These are phyloP conservation scores for Tetracladium setigerum DNA, from an alignment of 495 filamentous ascomycete genomes.

Conservation along the genomic window DNA sequence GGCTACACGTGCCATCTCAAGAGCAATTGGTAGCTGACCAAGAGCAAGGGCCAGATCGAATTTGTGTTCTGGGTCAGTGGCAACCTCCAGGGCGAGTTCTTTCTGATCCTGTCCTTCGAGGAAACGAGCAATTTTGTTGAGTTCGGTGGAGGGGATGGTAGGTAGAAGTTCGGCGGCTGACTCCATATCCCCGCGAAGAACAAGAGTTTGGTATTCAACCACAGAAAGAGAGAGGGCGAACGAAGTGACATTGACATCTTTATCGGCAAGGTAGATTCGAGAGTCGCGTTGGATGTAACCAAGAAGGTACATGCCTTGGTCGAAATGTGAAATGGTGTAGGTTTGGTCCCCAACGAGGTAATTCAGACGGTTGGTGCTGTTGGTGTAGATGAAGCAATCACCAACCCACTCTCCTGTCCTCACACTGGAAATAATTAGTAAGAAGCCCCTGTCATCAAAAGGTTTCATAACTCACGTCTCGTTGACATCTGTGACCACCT, in stretches of 20 bases:
- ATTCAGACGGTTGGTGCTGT: conserved; percentile 92
- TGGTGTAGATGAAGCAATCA: conserved; percentile 98
- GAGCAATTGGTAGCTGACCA: conserved; percentile 73
- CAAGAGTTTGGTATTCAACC: conserved; percentile 93
- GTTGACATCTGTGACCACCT: conserved; percentile 89
- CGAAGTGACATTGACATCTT: conserved; percentile 85
- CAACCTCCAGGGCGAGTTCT: conserved; percentile 90
- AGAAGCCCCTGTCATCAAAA: neutral
- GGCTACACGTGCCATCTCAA: conserved; percentile 73
- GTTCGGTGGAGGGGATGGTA: conserved; percentile 79
- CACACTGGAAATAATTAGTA: conserved; percentile 49
- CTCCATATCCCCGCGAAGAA: conserved; percentile 93
- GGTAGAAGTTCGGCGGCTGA: conserved; percentile 76
- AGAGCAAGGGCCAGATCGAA: conserved; percentile 88
- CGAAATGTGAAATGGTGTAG: conserved; percentile 97
- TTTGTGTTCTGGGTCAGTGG: conserved; percentile 91
- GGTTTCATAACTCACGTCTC: conserved; percentile 51
- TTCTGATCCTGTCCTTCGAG: conserved; percentile 96
- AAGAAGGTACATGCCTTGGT: conserved; percentile 88
- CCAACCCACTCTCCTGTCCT: conserved; percentile 97
- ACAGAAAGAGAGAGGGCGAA: conserved; percentile 90
- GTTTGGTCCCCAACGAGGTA: conserved; percentile 97
- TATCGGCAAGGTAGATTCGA: conserved; percentile 87
- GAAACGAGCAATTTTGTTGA: conserved; percentile 97
- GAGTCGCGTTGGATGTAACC: conserved; percentile 94